Evolutionary conservation across 805 yeast genomes (phyloP).

Genomic region (Gaillardinia entomophila): DNA sequence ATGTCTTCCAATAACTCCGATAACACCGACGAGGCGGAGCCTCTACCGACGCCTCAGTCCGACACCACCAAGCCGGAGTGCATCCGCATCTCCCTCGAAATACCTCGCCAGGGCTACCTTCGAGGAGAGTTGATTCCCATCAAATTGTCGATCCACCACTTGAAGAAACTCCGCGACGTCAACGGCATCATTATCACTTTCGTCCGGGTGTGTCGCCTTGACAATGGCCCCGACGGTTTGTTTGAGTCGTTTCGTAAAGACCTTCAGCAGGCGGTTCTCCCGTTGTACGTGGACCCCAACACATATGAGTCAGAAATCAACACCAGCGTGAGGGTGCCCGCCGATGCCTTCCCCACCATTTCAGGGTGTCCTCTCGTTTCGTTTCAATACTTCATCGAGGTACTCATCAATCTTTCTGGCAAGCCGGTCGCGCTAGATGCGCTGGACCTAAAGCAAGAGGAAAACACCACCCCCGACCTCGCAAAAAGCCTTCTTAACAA

Average conservation of each 20-base stretch:
- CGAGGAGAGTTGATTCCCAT: slow-evolving; percentile 79
- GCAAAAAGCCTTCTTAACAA: slow-evolving; percentile 5
- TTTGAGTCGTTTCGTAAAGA: slow-evolving; percentile 79
- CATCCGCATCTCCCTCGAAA: slow-evolving; percentile 31
- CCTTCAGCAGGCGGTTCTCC: slow-evolving; percentile 68
- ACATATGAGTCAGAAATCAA: slow-evolving; percentile 52
- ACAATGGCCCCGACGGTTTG: slow-evolving; percentile 52
- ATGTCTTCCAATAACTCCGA: slow-evolving; percentile 29
- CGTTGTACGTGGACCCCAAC: slow-evolving; percentile 70
- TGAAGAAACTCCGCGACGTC: slow-evolving; percentile 61
- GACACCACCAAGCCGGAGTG: slow-evolving; percentile 13
- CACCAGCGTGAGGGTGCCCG: slow-evolving; percentile 67
- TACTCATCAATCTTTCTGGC: slow-evolving; percentile 72
- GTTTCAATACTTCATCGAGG: slow-evolving; percentile 82
- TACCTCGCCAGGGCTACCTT: slow-evolving; percentile 61
- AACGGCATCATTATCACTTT: slow-evolving; percentile 75
- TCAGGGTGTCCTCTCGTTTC: slow-evolving; percentile 64
- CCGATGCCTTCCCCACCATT: slow-evolving; percentile 83
- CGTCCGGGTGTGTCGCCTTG: slow-evolving; percentile 69
- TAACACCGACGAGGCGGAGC: slow-evolving; percentile 10
- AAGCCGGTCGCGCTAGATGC: slow-evolving; percentile 34
- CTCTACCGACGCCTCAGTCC: slow-evolving; percentile 31
- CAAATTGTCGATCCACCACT: slow-evolving; percentile 59
- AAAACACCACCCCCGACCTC: slow-evolving; percentile 1
- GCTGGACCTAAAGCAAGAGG: slow-evolving; percentile 4